Percentiles rank a stretch among this genome's conserved stretches.
phyloP scores from a whole-genome alignment of 192 early-diverging fungal species.

The Backusella circina region DNA sequence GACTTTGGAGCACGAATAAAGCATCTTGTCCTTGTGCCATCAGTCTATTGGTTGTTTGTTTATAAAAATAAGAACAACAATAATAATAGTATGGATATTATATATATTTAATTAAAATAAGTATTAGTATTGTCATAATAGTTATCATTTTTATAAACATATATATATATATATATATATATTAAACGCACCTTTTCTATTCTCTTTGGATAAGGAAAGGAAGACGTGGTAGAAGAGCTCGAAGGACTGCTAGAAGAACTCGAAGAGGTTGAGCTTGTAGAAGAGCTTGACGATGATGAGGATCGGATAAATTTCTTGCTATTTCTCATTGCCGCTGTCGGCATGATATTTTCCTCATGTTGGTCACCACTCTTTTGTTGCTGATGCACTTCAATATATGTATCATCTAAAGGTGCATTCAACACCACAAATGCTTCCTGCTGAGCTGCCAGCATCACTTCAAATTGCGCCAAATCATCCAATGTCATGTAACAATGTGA shows the following conservation, averaged over 20 bases:
- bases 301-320: background rate
- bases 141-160: background rate
- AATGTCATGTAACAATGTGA: slow-evolving; percentile 24
- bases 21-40: slow-evolving; percentile 5
- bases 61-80: too few species aligned
- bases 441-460: slow-evolving; percentile 10
- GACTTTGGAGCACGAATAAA: slow-evolving; percentile 10
- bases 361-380: background rate
- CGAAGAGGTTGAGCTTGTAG: background rate
- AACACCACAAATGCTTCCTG: slow-evolving; percentile 11
- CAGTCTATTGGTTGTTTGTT: background rate
- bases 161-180: background rate
- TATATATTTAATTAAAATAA: slow-evolving; percentile 1
- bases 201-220: slow-evolving; percentile 2
- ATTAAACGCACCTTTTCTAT: background rate
- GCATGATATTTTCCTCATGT: background rate
- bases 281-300: background rate
- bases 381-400: slow-evolving; percentile 14
- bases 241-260: background rate
- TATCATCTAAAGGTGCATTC: slow-evolving; percentile 12
- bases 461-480: slow-evolving; percentile 16
- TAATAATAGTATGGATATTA: background rate
- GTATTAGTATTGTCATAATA: background rate
- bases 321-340: background rate
- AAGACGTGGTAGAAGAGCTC: background rate